Conservation (phyloP, 2,329 filamentous ascomycete species). For the Colletotrichum sp. region DNA sequence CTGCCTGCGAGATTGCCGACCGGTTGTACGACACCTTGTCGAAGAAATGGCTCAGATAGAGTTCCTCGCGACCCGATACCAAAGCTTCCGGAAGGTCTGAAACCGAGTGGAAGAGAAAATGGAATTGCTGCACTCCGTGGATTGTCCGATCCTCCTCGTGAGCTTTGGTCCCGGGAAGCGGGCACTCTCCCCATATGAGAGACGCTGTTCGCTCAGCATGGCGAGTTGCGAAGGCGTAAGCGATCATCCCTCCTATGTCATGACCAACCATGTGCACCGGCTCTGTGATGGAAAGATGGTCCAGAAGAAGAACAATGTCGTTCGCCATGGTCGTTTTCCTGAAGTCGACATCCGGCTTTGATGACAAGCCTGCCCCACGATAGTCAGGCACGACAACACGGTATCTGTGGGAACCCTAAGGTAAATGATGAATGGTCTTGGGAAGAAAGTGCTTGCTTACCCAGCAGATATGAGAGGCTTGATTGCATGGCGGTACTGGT, state of each 20-base stretch:
- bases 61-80: constrained; percentile 39
- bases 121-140: background rate
- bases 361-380: constrained; percentile 40
- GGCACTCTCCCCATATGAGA: background rate
- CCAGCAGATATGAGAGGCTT: constrained; percentile 37
- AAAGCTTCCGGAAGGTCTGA: constrained; percentile 22
- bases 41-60: constrained; percentile 48
- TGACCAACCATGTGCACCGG: constrained; percentile 48
- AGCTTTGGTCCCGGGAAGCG: background rate
- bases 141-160: background rate
- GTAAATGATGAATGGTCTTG: background rate
- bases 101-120: background rate
- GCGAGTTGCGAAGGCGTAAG: background rate
- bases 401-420: constrained; percentile 17
- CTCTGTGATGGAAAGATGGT: constrained; percentile 34
- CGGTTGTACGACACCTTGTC: constrained; percentile 39
- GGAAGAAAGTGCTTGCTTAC: constrained; percentile 4
- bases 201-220: background rate
- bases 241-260: constrained; percentile 52
- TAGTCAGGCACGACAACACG: constrained; percentile 45
- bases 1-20: constrained; percentile 34
- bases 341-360: constrained; percentile 37
- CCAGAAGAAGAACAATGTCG: constrained; percentile 37
- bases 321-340: constrained; percentile 43
- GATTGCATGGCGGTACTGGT: constrained; percentile 45